phyloP scores from a whole-genome alignment of 805 yeast genomes.

The Zygotorulaspora danielsina region DNA sequence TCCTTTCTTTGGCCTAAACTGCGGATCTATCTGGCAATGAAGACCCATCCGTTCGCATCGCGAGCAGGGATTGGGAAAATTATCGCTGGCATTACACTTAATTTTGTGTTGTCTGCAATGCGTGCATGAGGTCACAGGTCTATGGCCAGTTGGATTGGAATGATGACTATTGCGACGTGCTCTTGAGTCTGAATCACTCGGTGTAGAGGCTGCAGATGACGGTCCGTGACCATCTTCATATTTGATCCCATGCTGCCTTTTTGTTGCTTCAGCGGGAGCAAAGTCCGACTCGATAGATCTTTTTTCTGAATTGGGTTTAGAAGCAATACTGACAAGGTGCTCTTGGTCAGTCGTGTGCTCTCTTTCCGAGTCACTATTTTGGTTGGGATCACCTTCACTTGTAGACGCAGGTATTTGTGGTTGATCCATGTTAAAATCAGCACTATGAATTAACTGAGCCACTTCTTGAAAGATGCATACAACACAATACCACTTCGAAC shows the following conservation, averaged over 20 bases:
- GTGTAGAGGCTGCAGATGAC: slow-evolving; percentile 2
- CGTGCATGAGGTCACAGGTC: slow-evolving; percentile 91
- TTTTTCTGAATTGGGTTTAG: neutral
- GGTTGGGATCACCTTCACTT: neutral
- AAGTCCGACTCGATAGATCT: neutral
- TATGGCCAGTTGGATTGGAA: slow-evolving; percentile 45
- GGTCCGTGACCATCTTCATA: slow-evolving; percentile 8
- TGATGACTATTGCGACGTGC: slow-evolving; percentile 5
- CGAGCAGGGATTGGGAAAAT: slow-evolving; percentile 75
- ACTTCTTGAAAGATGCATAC: neutral
- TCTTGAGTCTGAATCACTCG: slow-evolving; percentile 1
- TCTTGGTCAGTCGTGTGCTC: neutral
- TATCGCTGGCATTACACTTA: slow-evolving; percentile 84
- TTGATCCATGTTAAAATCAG: neutral
- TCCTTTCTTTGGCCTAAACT: slow-evolving; percentile 86
- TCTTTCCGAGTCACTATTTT: neutral
- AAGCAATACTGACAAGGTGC: neutral
- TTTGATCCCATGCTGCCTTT: slow-evolving; percentile 10
- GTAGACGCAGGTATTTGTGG: neutral
- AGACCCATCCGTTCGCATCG: slow-evolving; percentile 77
- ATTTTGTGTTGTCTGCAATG: slow-evolving; percentile 94
- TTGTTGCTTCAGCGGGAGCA: slow-evolving; percentile 4
- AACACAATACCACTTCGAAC: too few relatives aligned
- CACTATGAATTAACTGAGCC: neutral
- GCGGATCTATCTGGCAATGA: slow-evolving; percentile 85